Evolutionary conservation across 2,329 filamentous ascomycete genomes (phyloP), one percentile per base, ranked within the genome.

Genomic region (Penicillium sp.): DNA sequence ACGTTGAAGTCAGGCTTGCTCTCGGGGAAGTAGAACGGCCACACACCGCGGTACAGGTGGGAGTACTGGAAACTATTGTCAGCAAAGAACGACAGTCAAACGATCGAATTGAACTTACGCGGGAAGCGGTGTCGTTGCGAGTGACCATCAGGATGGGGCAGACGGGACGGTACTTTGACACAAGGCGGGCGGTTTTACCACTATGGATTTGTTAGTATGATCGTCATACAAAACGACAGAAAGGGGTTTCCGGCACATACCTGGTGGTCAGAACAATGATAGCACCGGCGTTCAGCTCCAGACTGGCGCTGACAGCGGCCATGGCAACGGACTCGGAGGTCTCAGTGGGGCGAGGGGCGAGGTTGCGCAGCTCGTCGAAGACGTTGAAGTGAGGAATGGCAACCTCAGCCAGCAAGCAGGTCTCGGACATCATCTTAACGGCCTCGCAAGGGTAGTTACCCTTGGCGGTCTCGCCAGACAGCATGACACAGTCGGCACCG

Each of bases 131-230:
- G 49, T 86, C 80, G 76, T 89, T 96, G 70, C 94, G 89, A 65
- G 93, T 96, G 64, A 99, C 90, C 93, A 97, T 97, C 83, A 99
- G 93, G 81, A 99, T 97, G 69, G 94, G 94, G 86, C 93, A 97
- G 64, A 97, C 93, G 51, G 94, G 94, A 73, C 94, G 90, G 83
- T 97, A 99, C 83, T 99, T 99, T 82, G 93, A 96, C 67, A 97
- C 84, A 62, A 97, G 88, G 71, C 94, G 92, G 60, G 94, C 94
- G 66, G 93, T 97, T 73, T 91, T 90, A 74, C 94, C 94, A 67
- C 93, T 87, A 64, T 35, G 57, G 49, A 48, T 19, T 49, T 42
- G 61, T 69, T 59, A 69, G 68, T 70, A 65, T 60, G 25, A 21
- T 45, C 21, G 21, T 50, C 47, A 38, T 19, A 31, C 59, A 31